Conservation (phyloP, 371 early-diverging fungal genomes). For the Lichtheimia ramosa region DNA sequence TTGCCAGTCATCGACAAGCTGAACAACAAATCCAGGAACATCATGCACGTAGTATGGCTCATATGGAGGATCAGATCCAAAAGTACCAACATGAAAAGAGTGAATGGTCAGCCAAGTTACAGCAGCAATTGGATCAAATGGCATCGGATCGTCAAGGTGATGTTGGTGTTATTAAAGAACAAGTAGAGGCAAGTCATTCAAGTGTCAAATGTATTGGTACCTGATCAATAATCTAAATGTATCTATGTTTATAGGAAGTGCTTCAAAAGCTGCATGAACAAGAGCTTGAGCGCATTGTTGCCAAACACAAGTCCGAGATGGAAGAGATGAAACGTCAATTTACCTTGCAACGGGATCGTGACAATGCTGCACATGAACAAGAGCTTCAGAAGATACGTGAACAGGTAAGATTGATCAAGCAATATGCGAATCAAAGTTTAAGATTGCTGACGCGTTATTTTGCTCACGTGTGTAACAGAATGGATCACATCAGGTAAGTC, state of each 20-base stretch:
- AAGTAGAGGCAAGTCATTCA: slow-evolving; percentile 25
- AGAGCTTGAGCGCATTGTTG: slow-evolving; percentile 11
- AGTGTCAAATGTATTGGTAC: too few relatives aligned
- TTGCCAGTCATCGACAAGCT: slow-evolving; percentile 28
- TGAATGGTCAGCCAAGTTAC: slow-evolving; percentile 14
- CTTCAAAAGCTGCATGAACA: slow-evolving; percentile 23
- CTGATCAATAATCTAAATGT: too few relatives aligned
- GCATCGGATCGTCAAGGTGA: slow-evolving; percentile 24
- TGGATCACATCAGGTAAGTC: not conserved
- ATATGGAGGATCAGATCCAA: slow-evolving; percentile 27
- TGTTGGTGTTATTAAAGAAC: slow-evolving; percentile 26
- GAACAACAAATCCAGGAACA: slow-evolving; percentile 34
- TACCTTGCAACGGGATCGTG: slow-evolving; percentile 11
- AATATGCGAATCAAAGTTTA: not conserved
- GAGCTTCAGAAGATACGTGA: not conserved
- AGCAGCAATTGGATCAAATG: slow-evolving; percentile 1
- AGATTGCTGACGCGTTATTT: not conserved
- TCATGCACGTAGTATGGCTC: slow-evolving; percentile 22
- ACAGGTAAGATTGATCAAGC: not conserved
- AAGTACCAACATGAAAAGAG: slow-evolving; percentile 15
- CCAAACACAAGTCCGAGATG: slow-evolving; percentile 17
- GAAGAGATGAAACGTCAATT: slow-evolving; percentile 19
- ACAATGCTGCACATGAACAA: slow-evolving; percentile 6
- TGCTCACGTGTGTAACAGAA: not conserved
- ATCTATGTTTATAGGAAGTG: slow-evolving; percentile 5